phyloP scores from a whole-genome alignment of 495 filamentous ascomycete species.

The Bacidia gigantensis region DNA sequence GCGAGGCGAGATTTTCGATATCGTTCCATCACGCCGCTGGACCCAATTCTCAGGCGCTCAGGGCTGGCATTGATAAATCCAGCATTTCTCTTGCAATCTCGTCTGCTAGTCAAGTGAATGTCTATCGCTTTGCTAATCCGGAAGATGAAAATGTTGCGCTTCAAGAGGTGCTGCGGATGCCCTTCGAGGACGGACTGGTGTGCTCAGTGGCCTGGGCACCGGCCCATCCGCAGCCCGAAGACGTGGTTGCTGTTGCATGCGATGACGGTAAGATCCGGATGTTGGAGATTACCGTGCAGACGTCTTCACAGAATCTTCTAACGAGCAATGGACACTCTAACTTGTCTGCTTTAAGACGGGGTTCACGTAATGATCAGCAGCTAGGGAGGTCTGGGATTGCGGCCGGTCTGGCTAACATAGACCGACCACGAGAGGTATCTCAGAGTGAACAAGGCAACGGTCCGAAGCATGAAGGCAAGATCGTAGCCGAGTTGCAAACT shows the following conservation, averaged over 20 bases:
- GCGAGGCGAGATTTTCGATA: constrained; percentile 75
- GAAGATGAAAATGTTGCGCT: constrained; percentile 47
- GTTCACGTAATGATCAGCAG: background rate
- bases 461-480: constrained; percentile 34
- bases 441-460: constrained; percentile 16
- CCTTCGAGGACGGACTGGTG: constrained; percentile 52
- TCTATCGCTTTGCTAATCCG: constrained; percentile 53
- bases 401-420: constrained; percentile 33
- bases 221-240: constrained; percentile 71
- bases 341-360: background rate
- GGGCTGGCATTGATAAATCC: constrained; percentile 62
- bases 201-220: constrained; percentile 87
- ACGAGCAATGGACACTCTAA: background rate
- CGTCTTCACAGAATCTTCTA: background rate
- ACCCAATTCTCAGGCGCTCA: constrained; percentile 59
- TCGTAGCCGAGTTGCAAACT: constrained; percentile 24
- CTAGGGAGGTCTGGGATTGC: constrained; percentile 36
- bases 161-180: constrained; percentile 64
- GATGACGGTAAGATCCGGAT: constrained; percentile 82
- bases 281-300: constrained; percentile 48
- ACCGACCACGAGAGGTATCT: constrained; percentile 9
- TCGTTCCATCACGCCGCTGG: constrained; percentile 73
- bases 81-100: constrained; percentile 67
- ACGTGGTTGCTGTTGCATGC: constrained; percentile 81
- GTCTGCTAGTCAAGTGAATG: constrained; percentile 61